Percentiles rank a stretch among this genome's conserved stretches.
Conservation (phyloP, 208 protist species). For the Crithidia sp. region DNA sequence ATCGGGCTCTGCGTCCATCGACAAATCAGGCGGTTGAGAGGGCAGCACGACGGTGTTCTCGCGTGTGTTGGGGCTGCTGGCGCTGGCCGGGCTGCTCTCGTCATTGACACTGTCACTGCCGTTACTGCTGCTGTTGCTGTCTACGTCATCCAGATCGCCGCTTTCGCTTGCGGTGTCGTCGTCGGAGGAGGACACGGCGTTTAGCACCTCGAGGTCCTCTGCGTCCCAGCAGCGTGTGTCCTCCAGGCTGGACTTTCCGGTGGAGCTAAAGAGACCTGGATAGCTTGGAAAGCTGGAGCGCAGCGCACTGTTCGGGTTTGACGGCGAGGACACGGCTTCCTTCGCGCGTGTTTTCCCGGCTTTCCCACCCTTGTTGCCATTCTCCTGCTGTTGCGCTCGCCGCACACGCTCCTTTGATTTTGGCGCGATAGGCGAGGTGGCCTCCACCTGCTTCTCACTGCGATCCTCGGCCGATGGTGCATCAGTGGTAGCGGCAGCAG, state of each 20-base stretch:
- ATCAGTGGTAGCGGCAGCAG: too few relatives aligned
- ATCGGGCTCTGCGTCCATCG: neutral
- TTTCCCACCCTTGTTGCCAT: neutral
- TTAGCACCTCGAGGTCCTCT: conserved; percentile 9
- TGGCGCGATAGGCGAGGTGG: neutral
- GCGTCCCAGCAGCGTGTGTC: conserved; percentile 3
- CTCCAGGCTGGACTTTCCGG: neutral
- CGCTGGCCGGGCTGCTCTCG: too few relatives aligned
- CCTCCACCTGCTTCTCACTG: neutral
- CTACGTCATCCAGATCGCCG: neutral
- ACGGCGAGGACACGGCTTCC: too few relatives aligned
- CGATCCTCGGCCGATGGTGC: neutral
- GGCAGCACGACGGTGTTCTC: neutral
- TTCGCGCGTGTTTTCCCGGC: neutral
- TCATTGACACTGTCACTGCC: neutral
- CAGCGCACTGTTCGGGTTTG: neutral
- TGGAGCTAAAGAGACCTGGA: neutral
- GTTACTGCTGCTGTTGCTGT: neutral
- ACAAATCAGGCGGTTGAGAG: neutral
- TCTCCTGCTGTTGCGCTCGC: neutral
- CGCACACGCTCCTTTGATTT: neutral
- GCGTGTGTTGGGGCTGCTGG: neutral
- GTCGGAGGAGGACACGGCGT: conserved; percentile 5
- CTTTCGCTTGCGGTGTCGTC: neutral
- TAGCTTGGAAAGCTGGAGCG: neutral